Evolutionary conservation across 2,329 filamentous ascomycete genomes (phyloP).

Genomic region (Trichoderma semiorbis): DNA sequence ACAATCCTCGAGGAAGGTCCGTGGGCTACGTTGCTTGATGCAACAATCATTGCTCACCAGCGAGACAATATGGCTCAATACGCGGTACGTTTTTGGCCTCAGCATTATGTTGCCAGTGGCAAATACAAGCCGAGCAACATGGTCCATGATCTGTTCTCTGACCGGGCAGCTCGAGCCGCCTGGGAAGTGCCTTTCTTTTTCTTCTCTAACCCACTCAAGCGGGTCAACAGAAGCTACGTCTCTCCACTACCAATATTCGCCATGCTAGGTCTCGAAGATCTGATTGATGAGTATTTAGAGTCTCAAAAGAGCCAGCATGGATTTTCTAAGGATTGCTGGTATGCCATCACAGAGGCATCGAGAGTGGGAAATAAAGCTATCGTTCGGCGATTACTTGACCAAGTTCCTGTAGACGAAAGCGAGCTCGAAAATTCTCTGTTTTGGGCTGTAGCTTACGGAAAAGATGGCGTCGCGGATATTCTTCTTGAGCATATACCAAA

Average conservation of each 20-base stretch:
- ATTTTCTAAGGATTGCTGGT: not conserved
- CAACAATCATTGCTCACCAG: too few relatives aligned
- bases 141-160: too few relatives aligned
- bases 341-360: not conserved
- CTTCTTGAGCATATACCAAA: not conserved
- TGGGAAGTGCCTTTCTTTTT: not conserved
- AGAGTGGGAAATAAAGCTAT: not conserved
- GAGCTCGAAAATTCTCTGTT: not conserved
- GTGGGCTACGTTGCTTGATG: too few relatives aligned
- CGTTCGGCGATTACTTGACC: not conserved
- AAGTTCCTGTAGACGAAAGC: not conserved
- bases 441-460: not conserved
- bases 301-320: not conserved
- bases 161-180: not conserved
- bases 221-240: not conserved
- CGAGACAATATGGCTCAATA: too few relatives aligned
- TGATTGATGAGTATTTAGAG: not conserved
- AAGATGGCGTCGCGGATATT: not conserved
- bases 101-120: not conserved
- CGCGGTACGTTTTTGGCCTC: too few relatives aligned
- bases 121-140: not conserved
- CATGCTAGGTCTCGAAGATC: not conserved
- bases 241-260: not conserved
- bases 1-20: too few relatives aligned
- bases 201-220: not conserved